phyloP scores from a whole-genome alignment of 2,329 filamentous ascomycete genomes.

The Aspergillus sclerotialis region DNA sequence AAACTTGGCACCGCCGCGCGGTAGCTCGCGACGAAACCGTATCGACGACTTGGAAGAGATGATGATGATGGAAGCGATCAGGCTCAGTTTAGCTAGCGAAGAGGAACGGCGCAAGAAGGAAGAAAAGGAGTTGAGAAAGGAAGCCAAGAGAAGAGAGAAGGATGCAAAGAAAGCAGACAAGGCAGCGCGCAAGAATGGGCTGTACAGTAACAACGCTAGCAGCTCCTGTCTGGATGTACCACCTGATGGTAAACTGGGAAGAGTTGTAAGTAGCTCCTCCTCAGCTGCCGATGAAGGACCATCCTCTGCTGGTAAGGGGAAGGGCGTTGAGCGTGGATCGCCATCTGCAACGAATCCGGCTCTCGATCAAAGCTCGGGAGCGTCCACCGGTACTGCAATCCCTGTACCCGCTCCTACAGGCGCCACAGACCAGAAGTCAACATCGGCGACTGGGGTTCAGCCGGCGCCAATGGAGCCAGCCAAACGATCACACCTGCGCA shows the following conservation, averaged over 20 bases:
- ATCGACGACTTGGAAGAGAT: constrained; percentile 91
- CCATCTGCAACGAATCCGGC: constrained; percentile 9
- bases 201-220: constrained; percentile 52
- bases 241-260: constrained; percentile 28
- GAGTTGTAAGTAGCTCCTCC: constrained; percentile 30
- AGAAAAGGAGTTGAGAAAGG: constrained; percentile 72
- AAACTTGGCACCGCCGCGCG: constrained; percentile 34
- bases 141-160: constrained; percentile 78
- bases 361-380: constrained; percentile 28
- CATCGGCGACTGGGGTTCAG: constrained; percentile 14
- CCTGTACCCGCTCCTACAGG: constrained; percentile 5
- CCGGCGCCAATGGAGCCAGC: constrained; percentile 44
- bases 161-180: constrained; percentile 70
- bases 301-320: constrained; percentile 53
- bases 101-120: constrained; percentile 84
- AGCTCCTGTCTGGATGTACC: constrained; percentile 51
- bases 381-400: constrained; percentile 14
- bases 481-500: constrained; percentile 65
- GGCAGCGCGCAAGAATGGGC: constrained; percentile 57
- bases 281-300: constrained; percentile 32
- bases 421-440: constrained; percentile 10
- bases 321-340: constrained; percentile 55
- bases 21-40: constrained; percentile 53
- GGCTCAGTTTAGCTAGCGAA: constrained; percentile 82
- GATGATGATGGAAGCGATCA: constrained; percentile 97